Percentiles rank a stretch among this genome's conserved stretches.
Evolutionary conservation across 2,329 filamentous ascomycete genomes (phyloP).

Genomic region (Pseudocercospora eumusae): DNA sequence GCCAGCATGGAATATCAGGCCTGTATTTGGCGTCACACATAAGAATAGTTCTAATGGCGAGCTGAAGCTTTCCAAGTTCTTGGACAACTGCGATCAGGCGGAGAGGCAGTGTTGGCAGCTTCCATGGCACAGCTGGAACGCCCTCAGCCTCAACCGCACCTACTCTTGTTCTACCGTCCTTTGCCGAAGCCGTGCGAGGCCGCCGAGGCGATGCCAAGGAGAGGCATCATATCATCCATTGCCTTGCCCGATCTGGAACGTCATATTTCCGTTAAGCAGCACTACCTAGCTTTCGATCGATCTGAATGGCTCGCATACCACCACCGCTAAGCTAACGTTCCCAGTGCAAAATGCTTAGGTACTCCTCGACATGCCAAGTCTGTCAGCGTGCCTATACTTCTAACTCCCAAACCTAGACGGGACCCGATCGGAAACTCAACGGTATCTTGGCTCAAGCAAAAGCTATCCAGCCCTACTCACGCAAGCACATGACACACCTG

Average conservation of each 20-base stretch:
- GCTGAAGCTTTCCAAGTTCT: conserved; percentile 6
- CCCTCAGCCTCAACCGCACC: not conserved
- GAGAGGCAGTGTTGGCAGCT: conserved; percentile 4
- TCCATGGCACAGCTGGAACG: conserved; percentile 1
- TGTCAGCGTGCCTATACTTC: no score
- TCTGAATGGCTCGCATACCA: not conserved
- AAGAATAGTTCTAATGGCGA: not conserved
- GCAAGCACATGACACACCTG: no score
- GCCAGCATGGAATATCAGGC: conserved; percentile 8
- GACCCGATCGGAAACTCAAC: no score
- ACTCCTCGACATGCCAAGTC: no score
- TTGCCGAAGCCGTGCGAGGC: not conserved
- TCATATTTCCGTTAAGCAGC: not conserved
- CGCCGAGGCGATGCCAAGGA: not conserved
- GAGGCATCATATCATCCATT: not conserved
- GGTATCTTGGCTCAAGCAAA: no score
- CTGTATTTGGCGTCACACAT: conserved; percentile 3
- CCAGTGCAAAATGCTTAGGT: not conserved
- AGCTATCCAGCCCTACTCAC: no score
- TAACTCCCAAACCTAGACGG: no score
- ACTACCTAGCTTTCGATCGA: not conserved
- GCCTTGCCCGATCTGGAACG: no score
- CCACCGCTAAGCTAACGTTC: not conserved
- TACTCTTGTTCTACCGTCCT: no score
- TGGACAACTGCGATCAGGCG: conserved; percentile 1